Base-by-base conservation (phyloP, 2,329 filamentous ascomycete genomes). In the Diplodia seriata region DNA sequence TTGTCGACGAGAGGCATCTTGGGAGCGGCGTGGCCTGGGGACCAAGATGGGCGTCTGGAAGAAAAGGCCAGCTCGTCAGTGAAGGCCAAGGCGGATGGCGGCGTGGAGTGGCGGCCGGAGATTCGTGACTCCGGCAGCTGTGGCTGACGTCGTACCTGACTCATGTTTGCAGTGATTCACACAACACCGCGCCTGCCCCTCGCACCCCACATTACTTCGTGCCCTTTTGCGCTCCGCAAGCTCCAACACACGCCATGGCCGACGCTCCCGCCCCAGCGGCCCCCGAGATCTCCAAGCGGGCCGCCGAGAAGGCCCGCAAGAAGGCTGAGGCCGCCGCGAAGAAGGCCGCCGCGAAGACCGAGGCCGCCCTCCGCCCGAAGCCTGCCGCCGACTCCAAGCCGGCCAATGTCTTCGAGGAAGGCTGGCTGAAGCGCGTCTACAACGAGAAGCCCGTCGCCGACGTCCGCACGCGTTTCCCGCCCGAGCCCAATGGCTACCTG, bases 401-500 rank as follows among this genome's bases (percentile, higher is more conserved):
- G 36, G 73, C 72, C 33, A 79, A 72, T 70, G 79, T 83, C 51
- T 85, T 85, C 76, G 78, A 79, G 53, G 80, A 82, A 68, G 83
- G 83, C 55, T 85, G 82, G 82, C 75, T 85, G 18, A 81, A 80
- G 73, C 79, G 80, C 43, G 81, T 84, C 4, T 84, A 84, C 74
- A 78, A 82, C 63, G 82, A 84, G 74, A 84, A 84, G 75, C 79
- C 81, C 0, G 81, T 80, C 56, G 71, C 75, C 33, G 74, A 81
- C 14, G 82, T 85, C 47, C 77, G 80, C 66, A 82, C 83, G 11
- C 82, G 83, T 65, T 85, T 85, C 69, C 83, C 83, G 0, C 83
- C 83, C 33, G 83, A 85, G 80, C 95, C 95, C 57, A 98, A 98
- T 78, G 95, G 94, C 66, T 97, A 91, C 77, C 86, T 97, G 11